Evolutionary conservation across 1,139 yeast genomes (phyloP).

Genomic region (Geotrichum macrosporum): DNA sequence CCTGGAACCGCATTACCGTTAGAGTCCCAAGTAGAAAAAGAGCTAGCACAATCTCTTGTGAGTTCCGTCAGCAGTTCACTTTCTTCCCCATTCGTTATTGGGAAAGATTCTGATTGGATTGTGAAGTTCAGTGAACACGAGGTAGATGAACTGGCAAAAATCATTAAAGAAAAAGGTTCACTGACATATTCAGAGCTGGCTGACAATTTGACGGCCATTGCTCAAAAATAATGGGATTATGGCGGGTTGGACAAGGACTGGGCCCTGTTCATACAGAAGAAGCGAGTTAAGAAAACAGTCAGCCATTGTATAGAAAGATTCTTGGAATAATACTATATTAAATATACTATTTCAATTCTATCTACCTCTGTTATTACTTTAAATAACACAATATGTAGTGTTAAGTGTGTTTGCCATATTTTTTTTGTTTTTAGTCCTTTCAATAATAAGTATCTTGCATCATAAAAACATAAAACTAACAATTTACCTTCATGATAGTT

Average conservation of each 20-base stretch:
- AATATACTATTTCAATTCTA: too few species aligned
- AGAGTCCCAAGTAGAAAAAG: slow-evolving; percentile 14
- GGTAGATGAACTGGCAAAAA: slow-evolving; percentile 12
- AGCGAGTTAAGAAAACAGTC: too few species aligned
- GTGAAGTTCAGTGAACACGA: slow-evolving; percentile 18
- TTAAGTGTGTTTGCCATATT: too few species aligned
- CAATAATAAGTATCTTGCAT: too few species aligned
- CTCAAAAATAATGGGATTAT: not conserved
- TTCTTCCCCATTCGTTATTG: slow-evolving; percentile 8
- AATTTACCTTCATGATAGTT: too few species aligned
- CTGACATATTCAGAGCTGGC: slow-evolving; percentile 17
- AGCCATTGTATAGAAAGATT: too few species aligned
- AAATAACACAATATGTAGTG: too few species aligned
- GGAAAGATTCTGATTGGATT: slow-evolving; percentile 14
- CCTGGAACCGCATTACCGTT: slow-evolving; percentile 12
- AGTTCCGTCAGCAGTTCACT: not conserved
- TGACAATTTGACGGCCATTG: slow-evolving; percentile 10
- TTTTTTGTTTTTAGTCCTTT: too few species aligned
- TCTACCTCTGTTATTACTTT: too few species aligned
- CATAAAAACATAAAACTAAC: too few species aligned
- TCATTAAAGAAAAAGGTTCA: slow-evolving; percentile 8
- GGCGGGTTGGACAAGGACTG: not conserved
- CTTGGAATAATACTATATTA: too few species aligned
- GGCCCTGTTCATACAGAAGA: too few species aligned
- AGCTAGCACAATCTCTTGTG: slow-evolving; percentile 9